Evolutionary conservation across 192 early-diverging fungal species (phyloP), one percentile per base, ranked within the genome.

Genomic region (Radiomyces spectabilis): DNA sequence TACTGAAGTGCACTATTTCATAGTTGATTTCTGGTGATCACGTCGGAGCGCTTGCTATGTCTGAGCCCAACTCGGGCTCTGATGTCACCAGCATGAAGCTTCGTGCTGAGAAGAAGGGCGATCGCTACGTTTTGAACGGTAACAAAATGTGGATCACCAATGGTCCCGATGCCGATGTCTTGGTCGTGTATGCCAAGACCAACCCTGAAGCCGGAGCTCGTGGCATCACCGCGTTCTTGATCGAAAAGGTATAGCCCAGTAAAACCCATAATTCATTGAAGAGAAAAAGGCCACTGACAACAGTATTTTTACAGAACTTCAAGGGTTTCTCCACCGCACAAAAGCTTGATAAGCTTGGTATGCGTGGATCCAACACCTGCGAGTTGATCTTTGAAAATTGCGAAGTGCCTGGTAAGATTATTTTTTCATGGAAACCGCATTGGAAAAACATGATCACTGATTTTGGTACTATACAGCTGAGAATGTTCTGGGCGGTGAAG

Each of bases 111-210:
- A 83, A 82, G 68, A 85, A 86, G 55, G 91, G 91, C 12, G 87
- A 94, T 64, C 56, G 57, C 12, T 97, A 92, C 64, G 67, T 94
- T 10, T 59, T 94, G 38, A 94, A 94, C 65, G 91, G 91, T 0
- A 90, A 82, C 59, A 94, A 95, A 74, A 83, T 92, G 74, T 97
- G 94, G 94, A 97, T 97, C 71, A 97, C 94, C 32, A 97, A 97
- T 73, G 90, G 87, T 6, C 91, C 89, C 10, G 92, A 94, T 68
- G 89, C 91, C 19, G 78, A 95, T 59, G 84, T 85, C 4, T 63
- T 97, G 39, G 86, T 97, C 12, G 91, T 95, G 9, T 97, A 95
- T 61, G 92, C 92, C 24, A 97, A 95, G 74, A 95, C 92, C 2
- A 75, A 88, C 45, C 51, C 75, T 40, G 72, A 82, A 12, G 80